Conservation (phyloP, 495 filamentous ascomycete species). For the Hapsidospora chrysogenum region DNA sequence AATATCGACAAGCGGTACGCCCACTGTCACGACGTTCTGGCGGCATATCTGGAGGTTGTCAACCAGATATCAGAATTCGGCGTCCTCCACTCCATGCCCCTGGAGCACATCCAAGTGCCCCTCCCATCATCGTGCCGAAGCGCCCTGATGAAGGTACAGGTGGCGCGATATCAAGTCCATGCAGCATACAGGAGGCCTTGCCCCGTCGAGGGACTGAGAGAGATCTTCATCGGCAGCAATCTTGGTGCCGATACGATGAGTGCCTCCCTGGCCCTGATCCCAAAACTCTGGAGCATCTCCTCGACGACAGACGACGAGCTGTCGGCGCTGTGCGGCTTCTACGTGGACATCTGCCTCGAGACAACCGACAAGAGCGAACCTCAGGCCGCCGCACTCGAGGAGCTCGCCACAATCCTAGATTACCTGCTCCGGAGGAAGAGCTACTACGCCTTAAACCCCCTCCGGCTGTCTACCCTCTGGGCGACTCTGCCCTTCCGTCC, state of each 20-base stretch:
- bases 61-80: slow-evolving; percentile 13
- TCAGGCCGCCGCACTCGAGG: slow-evolving; percentile 16
- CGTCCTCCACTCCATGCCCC: background rate
- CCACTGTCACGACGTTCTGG: slow-evolving; percentile 17
- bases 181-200: background rate
- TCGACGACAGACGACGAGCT: background rate
- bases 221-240: background rate
- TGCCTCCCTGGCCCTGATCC: slow-evolving; percentile 8
- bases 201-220: background rate
- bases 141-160: slow-evolving; percentile 1
- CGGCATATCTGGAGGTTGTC: slow-evolving; percentile 23
- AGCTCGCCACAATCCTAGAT: no score
- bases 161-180: background rate
- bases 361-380: slow-evolving; percentile 13
- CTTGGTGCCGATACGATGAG: background rate
- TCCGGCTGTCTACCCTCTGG: background rate
- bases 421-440: background rate
- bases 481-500: slow-evolving; percentile 10
- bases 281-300: slow-evolving; percentile 9
- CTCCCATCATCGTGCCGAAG: background rate
- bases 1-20: background rate
- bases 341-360: slow-evolving; percentile 8
- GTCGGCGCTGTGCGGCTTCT: slow-evolving; percentile 10
- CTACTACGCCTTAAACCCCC: background rate
- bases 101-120: slow-evolving; percentile 1